Conservation (phyloP, 2,329 filamentous ascomycete species). For the Neofusicoccum kwambonambiense region DNA sequence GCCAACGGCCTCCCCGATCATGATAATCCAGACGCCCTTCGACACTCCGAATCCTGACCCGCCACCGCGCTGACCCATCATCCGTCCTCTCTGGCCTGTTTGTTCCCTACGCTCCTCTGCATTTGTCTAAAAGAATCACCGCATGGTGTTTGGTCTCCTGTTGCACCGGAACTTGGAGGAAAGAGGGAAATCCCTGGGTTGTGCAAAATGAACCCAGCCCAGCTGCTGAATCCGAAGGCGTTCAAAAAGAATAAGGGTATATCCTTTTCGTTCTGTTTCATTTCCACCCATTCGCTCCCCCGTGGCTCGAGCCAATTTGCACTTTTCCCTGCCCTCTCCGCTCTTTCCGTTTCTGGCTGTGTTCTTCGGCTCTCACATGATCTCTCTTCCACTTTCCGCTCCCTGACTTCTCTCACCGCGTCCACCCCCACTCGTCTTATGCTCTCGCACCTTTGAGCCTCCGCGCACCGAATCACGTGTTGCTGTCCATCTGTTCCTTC, state of each 20-base stretch:
- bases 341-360: not conserved
- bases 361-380: not conserved
- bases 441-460: no score
- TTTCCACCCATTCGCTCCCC: not conserved
- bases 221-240: slow-evolving; percentile 39
- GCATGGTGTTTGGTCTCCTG: not conserved
- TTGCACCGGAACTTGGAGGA: not conserved
- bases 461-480: not conserved
- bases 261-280: not conserved
- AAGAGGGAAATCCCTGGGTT: not conserved
- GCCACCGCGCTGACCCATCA: slow-evolving; percentile 2
- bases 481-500: not conserved
- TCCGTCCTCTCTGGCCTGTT: not conserved
- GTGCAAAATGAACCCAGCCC: slow-evolving; percentile 33
- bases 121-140: not conserved
- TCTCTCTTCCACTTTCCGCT: not conserved
- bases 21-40: not conserved
- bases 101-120: not conserved
- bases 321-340: not conserved
- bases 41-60: not conserved
- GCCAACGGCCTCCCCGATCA: not conserved
- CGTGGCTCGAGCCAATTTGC: not conserved
- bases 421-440: not conserved
- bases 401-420: not conserved
- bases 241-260: slow-evolving; percentile 33